Percentiles rank a stretch among this genome's conserved stretches.
Conservation (phyloP, 805 yeast genomes). For the Monosporozyma servazzii region DNA sequence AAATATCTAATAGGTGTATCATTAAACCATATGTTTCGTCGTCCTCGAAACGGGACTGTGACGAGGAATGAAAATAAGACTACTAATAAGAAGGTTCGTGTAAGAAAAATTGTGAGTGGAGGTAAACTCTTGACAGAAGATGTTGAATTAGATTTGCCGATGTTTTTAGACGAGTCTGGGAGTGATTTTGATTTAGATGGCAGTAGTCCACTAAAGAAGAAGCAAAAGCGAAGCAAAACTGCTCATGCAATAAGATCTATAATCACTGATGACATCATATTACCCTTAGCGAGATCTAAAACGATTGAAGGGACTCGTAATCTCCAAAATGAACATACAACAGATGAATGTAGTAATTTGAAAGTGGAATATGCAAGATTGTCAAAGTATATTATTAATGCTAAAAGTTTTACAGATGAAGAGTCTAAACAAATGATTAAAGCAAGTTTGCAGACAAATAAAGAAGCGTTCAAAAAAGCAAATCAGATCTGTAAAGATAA, state of each 20-base stretch:
- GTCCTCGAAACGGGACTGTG: not conserved
- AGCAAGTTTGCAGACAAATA: constrained; percentile 3
- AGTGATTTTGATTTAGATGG: not conserved
- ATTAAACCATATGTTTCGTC: not conserved
- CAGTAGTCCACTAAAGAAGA: not conserved
- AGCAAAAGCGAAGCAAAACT: not conserved
- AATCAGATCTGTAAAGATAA: constrained; percentile 37
- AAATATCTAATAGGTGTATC: not conserved
- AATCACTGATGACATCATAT: not conserved
- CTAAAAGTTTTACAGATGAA: constrained; percentile 13
- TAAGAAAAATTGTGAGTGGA: not conserved
- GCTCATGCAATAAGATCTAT: not conserved
- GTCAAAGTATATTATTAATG: constrained; percentile 17
- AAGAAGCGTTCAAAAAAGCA: constrained; percentile 22
- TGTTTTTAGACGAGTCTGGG: constrained; percentile 9
- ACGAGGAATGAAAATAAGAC: not conserved
- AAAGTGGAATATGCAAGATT: constrained; percentile 3
- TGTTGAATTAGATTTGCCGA: constrained; percentile 12
- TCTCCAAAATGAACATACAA: not conserved
- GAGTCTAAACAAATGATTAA: constrained; percentile 14
- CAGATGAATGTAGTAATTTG: not conserved
- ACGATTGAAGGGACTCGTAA: not conserved
- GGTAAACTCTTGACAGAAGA: not conserved
- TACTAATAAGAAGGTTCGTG: not conserved
- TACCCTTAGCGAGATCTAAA: constrained; percentile 3